phyloP scores from a whole-genome alignment of 331 rosid species.

The Spiraea crenata region DNA sequence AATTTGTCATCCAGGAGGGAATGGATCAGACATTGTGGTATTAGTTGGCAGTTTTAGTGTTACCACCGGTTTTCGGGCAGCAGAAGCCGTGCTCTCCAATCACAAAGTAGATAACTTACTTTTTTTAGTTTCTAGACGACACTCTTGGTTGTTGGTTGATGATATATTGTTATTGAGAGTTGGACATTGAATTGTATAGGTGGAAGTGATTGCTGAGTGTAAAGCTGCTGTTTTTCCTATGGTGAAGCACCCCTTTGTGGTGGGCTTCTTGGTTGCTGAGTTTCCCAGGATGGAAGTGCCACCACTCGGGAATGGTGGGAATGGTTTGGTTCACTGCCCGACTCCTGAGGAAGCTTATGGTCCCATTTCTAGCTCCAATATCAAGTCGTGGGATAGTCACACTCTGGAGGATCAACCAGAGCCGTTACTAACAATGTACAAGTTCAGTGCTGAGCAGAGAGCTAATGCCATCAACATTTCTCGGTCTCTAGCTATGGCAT shows the following conservation, averaged over 20 bases:
- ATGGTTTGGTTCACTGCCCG: constrained; percentile 22
- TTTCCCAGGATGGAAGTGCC: constrained; percentile 60
- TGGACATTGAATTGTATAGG: constrained; percentile 43
- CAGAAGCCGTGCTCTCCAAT: constrained; percentile 66
- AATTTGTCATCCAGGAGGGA: constrained; percentile 52
- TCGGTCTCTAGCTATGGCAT: constrained; percentile 80
- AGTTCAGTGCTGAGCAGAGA: constrained; percentile 62
- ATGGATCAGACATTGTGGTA: constrained; percentile 58
- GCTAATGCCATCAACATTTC: constrained; percentile 75
- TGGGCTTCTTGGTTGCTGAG: constrained; percentile 97
- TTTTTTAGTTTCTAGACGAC: neutral
- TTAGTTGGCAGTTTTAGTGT: constrained; percentile 67
- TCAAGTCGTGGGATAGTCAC: constrained; percentile 49
- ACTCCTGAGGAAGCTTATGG: constrained; percentile 50
- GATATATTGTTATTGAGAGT: neutral
- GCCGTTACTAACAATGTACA: constrained; percentile 25
- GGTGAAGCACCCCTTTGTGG: constrained; percentile 95
- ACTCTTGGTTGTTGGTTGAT: neutral
- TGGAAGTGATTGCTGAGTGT: constrained; percentile 58
- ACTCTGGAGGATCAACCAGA: constrained; percentile 35
- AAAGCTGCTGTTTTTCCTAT: constrained; percentile 82
- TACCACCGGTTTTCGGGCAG: constrained; percentile 71
- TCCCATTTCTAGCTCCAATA: constrained; percentile 42
- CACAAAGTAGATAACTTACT: constrained; percentile 45
- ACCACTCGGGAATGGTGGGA: constrained; percentile 37